Percentiles rank a stretch among this genome's conserved stretches.
Evolutionary conservation across 2,329 filamentous ascomycete genomes (phyloP).

Genomic region (Ambrosiella xylebori): DNA sequence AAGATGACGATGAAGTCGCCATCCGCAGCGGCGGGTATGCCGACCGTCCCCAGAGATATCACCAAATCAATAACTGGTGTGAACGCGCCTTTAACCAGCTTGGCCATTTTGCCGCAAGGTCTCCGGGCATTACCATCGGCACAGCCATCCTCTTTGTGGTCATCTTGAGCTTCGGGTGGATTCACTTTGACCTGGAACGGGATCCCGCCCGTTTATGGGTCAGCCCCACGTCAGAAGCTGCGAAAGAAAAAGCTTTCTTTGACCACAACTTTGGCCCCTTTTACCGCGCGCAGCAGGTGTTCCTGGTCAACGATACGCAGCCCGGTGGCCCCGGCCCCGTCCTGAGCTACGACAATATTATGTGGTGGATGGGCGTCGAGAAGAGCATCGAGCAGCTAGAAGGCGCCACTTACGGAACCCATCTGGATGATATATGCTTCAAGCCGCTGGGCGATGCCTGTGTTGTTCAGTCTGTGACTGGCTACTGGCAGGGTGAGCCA

Average conservation of each 20-base stretch:
- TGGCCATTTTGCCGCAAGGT: constrained; percentile 64
- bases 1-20: constrained; percentile 52
- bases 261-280: constrained; percentile 89
- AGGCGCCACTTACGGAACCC: constrained; percentile 49
- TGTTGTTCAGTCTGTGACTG: constrained; percentile 81
- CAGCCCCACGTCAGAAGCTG: constrained; percentile 79
- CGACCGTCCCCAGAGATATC: constrained; percentile 62
- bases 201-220: constrained; percentile 92
- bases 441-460: constrained; percentile 82
- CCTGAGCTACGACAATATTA: constrained; percentile 69
- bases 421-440: constrained; percentile 74
- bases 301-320: constrained; percentile 75
- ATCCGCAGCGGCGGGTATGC: constrained; percentile 59
- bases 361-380: constrained; percentile 91
- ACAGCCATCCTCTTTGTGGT: constrained; percentile 58
- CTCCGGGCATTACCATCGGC: constrained; percentile 68
- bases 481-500: constrained; percentile 63
- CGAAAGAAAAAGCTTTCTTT: constrained; percentile 85
- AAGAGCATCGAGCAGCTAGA: constrained; percentile 55
- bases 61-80: constrained; percentile 67
- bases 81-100: constrained; percentile 66
- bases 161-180: constrained; percentile 72
- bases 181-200: constrained; percentile 73
- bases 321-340: constrained; percentile 52
- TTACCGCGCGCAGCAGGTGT: constrained; percentile 83